Conservation (phyloP, 306 rosid genomes). For the Malus asiatica region DNA sequence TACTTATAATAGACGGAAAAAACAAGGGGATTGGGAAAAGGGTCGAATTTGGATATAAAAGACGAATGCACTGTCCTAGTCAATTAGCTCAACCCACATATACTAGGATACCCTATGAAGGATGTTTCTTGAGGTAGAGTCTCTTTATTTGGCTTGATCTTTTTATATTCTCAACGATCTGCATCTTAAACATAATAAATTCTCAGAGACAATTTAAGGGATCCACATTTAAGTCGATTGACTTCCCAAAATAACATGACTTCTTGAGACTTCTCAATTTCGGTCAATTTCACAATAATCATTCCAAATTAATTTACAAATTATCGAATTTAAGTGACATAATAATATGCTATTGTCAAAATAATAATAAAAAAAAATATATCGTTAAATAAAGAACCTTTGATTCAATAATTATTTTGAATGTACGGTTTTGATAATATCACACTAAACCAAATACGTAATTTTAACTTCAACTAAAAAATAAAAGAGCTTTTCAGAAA, state of each 20-base stretch:
- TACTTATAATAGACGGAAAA: too few relatives aligned
- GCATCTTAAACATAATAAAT: neutral
- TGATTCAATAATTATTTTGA: neutral
- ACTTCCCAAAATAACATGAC: neutral
- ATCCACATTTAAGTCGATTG: neutral
- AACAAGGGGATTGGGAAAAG: too few relatives aligned
- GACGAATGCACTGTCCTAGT: too few relatives aligned
- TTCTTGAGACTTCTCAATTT: neutral
- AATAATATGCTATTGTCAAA: neutral
- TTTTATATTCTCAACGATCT: neutral
- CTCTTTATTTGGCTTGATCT: too few relatives aligned
- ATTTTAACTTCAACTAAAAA: too few relatives aligned
- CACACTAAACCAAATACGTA: neutral
- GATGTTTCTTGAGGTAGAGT: too few relatives aligned
- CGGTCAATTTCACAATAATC: neutral
- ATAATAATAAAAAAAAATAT: neutral
- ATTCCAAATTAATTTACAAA: neutral
- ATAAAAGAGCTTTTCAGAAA: too few relatives aligned
- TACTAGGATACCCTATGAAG: too few relatives aligned
- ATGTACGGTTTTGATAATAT: neutral
- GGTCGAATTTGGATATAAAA: too few relatives aligned
- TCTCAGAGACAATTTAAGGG: neutral
- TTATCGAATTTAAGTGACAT: neutral
- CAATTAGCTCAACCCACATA: too few relatives aligned
- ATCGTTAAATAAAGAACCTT: neutral